These are phyloP conservation scores for Leishmania arabica DNA, from an alignment of 208 protist species.

Conservation along the genomic window DNA sequence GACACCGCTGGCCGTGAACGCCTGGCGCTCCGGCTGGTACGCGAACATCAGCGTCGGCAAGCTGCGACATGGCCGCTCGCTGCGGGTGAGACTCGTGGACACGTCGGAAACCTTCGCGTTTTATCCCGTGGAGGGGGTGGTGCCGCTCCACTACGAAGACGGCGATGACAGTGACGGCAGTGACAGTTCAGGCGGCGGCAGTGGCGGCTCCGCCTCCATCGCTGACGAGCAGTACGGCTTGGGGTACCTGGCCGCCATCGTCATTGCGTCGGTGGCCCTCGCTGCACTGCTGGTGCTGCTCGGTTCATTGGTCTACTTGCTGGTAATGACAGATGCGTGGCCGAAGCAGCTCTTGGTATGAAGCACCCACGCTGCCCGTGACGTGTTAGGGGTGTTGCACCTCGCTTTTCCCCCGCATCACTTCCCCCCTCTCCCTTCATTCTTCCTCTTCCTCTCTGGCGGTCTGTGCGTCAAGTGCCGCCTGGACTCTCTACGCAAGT, in stretches of 20 bases:
- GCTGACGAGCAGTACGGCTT: neutral
- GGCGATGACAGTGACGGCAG: neutral
- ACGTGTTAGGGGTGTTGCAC: neutral
- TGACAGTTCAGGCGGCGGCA: neutral
- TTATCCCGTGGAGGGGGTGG: neutral
- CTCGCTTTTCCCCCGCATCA: neutral
- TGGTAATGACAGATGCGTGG: slow-evolving; percentile 4
- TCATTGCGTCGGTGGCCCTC: slow-evolving; percentile 9
- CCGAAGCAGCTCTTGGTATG: slow-evolving; percentile 2
- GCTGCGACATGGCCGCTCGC: slow-evolving; percentile 13
- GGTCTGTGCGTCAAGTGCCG: neutral
- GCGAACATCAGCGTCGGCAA: slow-evolving; percentile 8
- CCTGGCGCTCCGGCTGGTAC: slow-evolving; percentile 21
- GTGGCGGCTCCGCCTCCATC: neutral
- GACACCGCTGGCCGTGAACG: slow-evolving; percentile 19
- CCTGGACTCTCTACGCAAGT: neutral
- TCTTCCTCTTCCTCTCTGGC: neutral
- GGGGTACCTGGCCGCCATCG: slow-evolving; percentile 19
- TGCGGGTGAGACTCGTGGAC: slow-evolving; percentile 25
- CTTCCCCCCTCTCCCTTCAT: neutral
- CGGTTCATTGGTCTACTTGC: neutral
- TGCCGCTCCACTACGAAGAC: slow-evolving; percentile 10
- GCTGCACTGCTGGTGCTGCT: slow-evolving; percentile 12
- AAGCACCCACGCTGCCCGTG: neutral
- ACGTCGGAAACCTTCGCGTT: slow-evolving; percentile 12